Conservation (phyloP, 1,284 basidiomycete species). For the Sporisorium iseilematis-ciliati region DNA sequence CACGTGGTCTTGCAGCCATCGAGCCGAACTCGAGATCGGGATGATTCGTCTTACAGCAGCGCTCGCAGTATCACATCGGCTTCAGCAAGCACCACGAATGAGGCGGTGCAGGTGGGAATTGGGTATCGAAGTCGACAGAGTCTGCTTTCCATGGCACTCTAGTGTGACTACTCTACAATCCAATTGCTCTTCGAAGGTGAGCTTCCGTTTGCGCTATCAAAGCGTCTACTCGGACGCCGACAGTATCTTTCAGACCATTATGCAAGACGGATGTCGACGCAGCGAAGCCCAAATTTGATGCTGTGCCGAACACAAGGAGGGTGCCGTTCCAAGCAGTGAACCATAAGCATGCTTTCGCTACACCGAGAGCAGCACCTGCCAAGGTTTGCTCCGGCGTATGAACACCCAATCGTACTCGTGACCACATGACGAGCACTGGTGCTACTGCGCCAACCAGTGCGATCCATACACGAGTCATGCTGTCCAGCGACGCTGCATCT, state of each 20-base stretch:
- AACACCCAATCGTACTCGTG: constrained; percentile 47
- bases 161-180: background rate
- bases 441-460: constrained; percentile 27
- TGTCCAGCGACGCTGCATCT: constrained; percentile 11
- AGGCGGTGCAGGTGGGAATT: background rate
- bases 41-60: background rate
- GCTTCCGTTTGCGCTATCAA: constrained; percentile 25
- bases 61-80: background rate
- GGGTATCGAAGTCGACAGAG: constrained; percentile 1
- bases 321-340: constrained; percentile 51
- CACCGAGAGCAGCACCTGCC: constrained; percentile 43
- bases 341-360: constrained; percentile 41
- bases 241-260: constrained; percentile 14
- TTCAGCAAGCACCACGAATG: background rate
- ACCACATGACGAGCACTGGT: constrained; percentile 54
- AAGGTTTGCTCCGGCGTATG: constrained; percentile 47
- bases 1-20: too few relatives aligned
- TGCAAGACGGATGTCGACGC: constrained; percentile 4
- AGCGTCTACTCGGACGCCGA: constrained; percentile 25
- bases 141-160: background rate
- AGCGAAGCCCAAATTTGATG: background rate
- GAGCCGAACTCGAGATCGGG: too few relatives aligned
- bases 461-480: constrained; percentile 34
- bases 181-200: constrained; percentile 4
- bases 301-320: constrained; percentile 8